Conservation (phyloP, 2,329 filamentous ascomycete genomes). For the Chaetoscypha palmicola region DNA sequence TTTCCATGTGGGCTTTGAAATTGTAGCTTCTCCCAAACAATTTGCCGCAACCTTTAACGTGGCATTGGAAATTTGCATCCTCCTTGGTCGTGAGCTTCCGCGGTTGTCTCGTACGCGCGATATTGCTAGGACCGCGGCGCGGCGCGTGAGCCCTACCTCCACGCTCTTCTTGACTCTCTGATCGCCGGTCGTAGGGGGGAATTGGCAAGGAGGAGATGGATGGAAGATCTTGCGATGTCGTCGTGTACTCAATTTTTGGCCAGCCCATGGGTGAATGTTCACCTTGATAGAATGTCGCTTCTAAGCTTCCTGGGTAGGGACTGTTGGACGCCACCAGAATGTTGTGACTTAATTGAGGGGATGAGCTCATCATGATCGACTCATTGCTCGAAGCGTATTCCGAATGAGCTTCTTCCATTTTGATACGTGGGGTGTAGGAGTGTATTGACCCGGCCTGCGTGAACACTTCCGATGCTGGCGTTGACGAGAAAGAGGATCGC, state of each 20-base stretch:
- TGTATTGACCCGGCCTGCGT: conserved; percentile 27
- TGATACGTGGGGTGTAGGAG: conserved; percentile 27
- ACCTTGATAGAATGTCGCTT: conserved; percentile 25
- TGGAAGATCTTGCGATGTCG: conserved; percentile 22
- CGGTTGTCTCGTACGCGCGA: conserved; percentile 29
- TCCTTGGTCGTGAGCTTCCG: conserved; percentile 56
- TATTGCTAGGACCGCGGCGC: conserved; percentile 17
- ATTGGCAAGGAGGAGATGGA: conserved; percentile 25
- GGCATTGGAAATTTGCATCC: conserved; percentile 66
- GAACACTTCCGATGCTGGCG: conserved; percentile 28
- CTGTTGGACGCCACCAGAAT: conserved; percentile 19
- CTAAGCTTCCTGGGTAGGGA: conserved; percentile 26
- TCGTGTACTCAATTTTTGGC: conserved; percentile 26
- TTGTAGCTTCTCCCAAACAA: conserved; percentile 81
- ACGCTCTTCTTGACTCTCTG: conserved; percentile 21
- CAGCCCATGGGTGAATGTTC: conserved; percentile 21
- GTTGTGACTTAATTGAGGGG: conserved; percentile 21
- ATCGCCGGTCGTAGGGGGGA: conserved; percentile 24
- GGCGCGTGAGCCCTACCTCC: conserved; percentile 15
- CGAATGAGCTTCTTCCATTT: conserved; percentile 28
- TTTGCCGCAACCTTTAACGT: conserved; percentile 62
- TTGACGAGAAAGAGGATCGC: conserved; percentile 31
- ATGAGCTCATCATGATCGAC: conserved; percentile 21
- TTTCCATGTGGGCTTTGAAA: conserved; percentile 79
- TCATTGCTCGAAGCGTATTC: conserved; percentile 23